Base-by-base conservation (phyloP, 2,329 filamentous ascomycete genomes). In the Beauveria sp. region DNA sequence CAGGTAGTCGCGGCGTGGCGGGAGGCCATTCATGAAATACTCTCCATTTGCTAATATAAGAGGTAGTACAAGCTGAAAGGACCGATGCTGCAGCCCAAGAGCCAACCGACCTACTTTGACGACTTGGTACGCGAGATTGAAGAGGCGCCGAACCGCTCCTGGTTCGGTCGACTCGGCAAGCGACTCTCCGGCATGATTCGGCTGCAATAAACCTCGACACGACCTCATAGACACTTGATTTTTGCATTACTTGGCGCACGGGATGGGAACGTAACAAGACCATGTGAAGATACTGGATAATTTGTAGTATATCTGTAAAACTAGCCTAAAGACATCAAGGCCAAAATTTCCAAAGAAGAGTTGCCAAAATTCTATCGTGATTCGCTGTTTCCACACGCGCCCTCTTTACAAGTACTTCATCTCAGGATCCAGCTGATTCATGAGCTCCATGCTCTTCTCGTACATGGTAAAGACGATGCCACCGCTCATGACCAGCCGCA, bases 391-490 rank as follows among this genome's bases (percentile, higher is more conserved):
- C 18, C 14, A 24, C 50, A 4, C 8, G 5, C 12, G 2, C 20
- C 16, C 34, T 8, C 26, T 61, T 70, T 78, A 96, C 65, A 98
- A 84, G 71, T 96, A 97, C 72, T 82, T 88, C 71, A 86, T 86
- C 69, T 96, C 84, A 0, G 95, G 95, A 72, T 99, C 95, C 58
- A 93, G 63, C 70, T 73, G 80, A 69, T 91, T 85, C 79, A 99
- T 86, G 62, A 92, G 69, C 58, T 97, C 93, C 80, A 98, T 98
- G 63, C 88, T 90, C 83, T 97, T 97, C 79, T 98, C 93, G 73
- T 97, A 95, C 87, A 98, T 96, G 24, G 95, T 96, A 71, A 99
- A 99, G 46, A 99, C 95, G 70, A 99, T 96, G 20, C 95, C 95
- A 61, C 95, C 95, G 70, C 92, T 97, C 74, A 98, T 75, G 47